Percentiles rank a stretch among this genome's conserved stretches.
Conservation (phyloP, 1,284 basidiomycete species). For the Apiotrichum domesticum region DNA sequence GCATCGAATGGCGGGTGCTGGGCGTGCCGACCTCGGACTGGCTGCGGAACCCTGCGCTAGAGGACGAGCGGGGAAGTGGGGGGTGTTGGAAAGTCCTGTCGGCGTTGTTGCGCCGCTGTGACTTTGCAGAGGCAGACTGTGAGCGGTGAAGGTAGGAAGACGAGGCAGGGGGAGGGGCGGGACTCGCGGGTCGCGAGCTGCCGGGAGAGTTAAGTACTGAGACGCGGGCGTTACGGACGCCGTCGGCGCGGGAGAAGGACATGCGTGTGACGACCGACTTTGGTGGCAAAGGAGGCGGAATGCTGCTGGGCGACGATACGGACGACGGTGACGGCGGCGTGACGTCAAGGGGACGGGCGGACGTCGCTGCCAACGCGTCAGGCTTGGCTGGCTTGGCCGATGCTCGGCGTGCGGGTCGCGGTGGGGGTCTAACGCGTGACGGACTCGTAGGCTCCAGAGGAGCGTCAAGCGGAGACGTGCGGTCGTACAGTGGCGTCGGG, state of each 20-base stretch:
- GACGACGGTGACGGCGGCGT: not conserved
- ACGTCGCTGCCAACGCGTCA: too few relatives aligned
- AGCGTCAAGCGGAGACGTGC: not conserved
- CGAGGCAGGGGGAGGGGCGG: not conserved
- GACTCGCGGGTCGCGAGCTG: not conserved
- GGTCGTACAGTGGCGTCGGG: conserved; percentile 6
- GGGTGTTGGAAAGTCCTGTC: not conserved
- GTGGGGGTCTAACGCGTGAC: too few relatives aligned
- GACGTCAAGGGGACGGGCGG: not conserved
- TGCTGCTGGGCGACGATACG: not conserved
- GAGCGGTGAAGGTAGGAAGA: not conserved
- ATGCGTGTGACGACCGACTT: not conserved
- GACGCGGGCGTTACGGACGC: not conserved
- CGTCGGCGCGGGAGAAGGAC: too few relatives aligned
- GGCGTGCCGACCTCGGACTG: not conserved
- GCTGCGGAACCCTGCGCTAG: not conserved
- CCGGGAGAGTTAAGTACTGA: not conserved
- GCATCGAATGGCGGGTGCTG: not conserved
- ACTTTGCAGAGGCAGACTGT: not conserved
- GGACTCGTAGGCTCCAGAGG: too few relatives aligned
- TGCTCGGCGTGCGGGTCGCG: too few relatives aligned
- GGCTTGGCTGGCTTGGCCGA: too few relatives aligned
- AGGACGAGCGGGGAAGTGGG: not conserved
- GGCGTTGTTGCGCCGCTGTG: not conserved
- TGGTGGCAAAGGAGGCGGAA: conserved; percentile 4